A percentile compares a stretch with the other conserved stretches of the same genome.
Evolutionary conservation across 768 basidiomycete genomes (phyloP).

Genomic region (Plicaturopsis crispa): DNA sequence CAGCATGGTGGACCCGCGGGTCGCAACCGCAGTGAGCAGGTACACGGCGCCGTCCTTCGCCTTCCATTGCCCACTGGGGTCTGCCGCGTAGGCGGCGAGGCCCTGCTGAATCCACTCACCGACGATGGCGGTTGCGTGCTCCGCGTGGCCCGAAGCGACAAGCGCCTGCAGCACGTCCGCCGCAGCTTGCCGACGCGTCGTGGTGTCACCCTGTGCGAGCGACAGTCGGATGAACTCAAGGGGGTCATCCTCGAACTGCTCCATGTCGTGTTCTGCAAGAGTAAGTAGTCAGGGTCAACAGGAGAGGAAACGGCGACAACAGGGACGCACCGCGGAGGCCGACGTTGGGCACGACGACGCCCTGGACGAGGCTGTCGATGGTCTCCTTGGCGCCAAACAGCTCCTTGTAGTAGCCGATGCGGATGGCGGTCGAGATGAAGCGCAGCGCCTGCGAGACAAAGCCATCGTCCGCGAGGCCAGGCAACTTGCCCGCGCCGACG

Average conservation of each 20-base stretch:
- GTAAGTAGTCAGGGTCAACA: neutral
- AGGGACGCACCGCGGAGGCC: constrained; percentile 48
- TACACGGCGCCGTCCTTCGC: constrained; percentile 92
- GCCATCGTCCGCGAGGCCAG: constrained; percentile 66
- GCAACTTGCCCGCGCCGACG: constrained; percentile 55
- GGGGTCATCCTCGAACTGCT: constrained; percentile 96
- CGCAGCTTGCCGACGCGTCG: constrained; percentile 87
- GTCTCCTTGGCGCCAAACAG: constrained; percentile 81
- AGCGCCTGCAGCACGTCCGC: constrained; percentile 94
- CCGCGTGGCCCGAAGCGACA: constrained; percentile 72
- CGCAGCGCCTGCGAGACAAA: constrained; percentile 87
- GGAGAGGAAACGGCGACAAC: too few species aligned
- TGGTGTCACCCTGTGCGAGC: constrained; percentile 65
- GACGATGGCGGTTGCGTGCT: constrained; percentile 82
- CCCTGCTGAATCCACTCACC: constrained; percentile 78
- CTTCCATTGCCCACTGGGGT: constrained; percentile 68
- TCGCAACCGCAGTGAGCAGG: constrained; percentile 88
- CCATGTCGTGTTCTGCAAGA: constrained; percentile 68
- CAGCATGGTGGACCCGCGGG: constrained; percentile 81
- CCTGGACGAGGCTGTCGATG: constrained; percentile 75
- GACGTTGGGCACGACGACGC: constrained; percentile 93
- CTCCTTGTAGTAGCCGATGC: constrained; percentile 72
- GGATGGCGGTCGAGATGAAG: constrained; percentile 90
- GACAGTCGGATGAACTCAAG: constrained; percentile 91
- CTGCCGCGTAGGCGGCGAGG: constrained; percentile 57